Percentiles rank a stretch among this genome's conserved stretches.
Conservation (phyloP, 176 grass and related monocot species). For the Hsuehochloa calcarea region DNA sequence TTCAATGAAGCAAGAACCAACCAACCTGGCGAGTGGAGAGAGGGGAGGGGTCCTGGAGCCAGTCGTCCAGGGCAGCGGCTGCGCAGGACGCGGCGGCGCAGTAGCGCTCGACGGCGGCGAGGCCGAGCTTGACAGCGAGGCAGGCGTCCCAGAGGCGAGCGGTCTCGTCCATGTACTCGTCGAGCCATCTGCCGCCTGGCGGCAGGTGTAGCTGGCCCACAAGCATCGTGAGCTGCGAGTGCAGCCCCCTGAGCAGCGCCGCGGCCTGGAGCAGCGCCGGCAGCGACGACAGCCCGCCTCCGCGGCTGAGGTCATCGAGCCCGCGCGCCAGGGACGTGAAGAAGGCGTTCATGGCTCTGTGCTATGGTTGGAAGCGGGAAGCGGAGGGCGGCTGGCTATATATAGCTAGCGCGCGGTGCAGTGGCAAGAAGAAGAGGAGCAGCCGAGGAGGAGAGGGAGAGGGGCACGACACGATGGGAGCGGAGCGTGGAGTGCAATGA, state of each 20-base stretch:
- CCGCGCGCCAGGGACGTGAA: conserved; percentile 70
- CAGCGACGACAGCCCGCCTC: conserved; percentile 51
- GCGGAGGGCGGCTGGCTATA: not conserved
- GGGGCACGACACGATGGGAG: conserved; percentile 19
- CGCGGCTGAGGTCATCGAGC: conserved; percentile 62
- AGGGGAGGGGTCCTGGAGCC: conserved; percentile 52
- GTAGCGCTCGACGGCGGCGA: conserved; percentile 74
- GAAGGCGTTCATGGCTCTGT: conserved; percentile 60
- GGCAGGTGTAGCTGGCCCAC: conserved; percentile 90
- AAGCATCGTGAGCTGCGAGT: conserved; percentile 70
- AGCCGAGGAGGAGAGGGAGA: not conserved
- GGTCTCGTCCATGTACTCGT: conserved; percentile 99
- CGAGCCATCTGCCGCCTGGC: conserved; percentile 84
- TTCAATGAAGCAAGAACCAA: not conserved
- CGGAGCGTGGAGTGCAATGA: conserved; percentile 50
- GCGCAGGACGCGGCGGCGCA: conserved; percentile 52
- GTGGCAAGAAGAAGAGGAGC: not conserved
- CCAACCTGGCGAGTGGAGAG: conserved; percentile 69
- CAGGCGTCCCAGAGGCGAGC: conserved; percentile 91
- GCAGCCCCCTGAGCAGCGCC: conserved; percentile 57
- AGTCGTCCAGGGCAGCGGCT: conserved; percentile 61
- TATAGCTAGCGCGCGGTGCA: conserved; percentile 21
- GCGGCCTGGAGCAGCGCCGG: conserved; percentile 54
- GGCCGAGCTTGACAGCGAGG: conserved; percentile 74
- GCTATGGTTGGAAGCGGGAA: conserved; percentile 4